Percentiles rank a stretch among this genome's conserved stretches.
These are phyloP conservation scores for Filobasidium uniguttulatum DNA, from an alignment of 1,284 basidiomycete genomes.

Conservation along the genomic window DNA sequence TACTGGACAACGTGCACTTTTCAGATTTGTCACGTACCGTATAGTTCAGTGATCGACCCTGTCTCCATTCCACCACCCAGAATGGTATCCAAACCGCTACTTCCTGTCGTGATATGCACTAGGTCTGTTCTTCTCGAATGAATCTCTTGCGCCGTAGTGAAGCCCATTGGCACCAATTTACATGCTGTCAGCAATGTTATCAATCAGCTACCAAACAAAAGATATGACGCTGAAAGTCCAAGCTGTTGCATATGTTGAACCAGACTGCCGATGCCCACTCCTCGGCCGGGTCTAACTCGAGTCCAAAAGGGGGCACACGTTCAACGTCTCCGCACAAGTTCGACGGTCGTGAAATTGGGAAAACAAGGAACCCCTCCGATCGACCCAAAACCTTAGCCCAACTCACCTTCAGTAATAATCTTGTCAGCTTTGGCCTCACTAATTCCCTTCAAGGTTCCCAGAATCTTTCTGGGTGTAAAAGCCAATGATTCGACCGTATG, in stretches of 20 bases:
- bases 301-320: no score
- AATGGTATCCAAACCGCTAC: slow-evolving; percentile 87
- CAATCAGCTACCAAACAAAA: no score
- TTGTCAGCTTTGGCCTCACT: slow-evolving; percentile 97
- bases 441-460: slow-evolving; percentile 89
- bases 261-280: no score
- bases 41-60: slow-evolving; percentile 94
- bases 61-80: slow-evolving; percentile 97
- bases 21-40: slow-evolving; percentile 58
- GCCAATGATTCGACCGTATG: slow-evolving; percentile 93
- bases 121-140: slow-evolving; percentile 91
- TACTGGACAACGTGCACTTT: no score
- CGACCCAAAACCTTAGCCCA: no score
- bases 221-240: no score
- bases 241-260: no score
- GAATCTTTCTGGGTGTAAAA: slow-evolving; percentile 89
- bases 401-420: slow-evolving; percentile 74
- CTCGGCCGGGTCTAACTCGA: no score
- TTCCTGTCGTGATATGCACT: slow-evolving; percentile 93
- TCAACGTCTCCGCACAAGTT: no score
- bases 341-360: no score
- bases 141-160: slow-evolving; percentile 95
- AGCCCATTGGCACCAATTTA: slow-evolving; percentile 93
- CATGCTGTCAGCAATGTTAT: no score
- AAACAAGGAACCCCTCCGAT: no score